These are phyloP conservation scores for Pseudocercospora fuligena DNA, from an alignment of 2,329 filamentous ascomycete species.

Conservation along the genomic window DNA sequence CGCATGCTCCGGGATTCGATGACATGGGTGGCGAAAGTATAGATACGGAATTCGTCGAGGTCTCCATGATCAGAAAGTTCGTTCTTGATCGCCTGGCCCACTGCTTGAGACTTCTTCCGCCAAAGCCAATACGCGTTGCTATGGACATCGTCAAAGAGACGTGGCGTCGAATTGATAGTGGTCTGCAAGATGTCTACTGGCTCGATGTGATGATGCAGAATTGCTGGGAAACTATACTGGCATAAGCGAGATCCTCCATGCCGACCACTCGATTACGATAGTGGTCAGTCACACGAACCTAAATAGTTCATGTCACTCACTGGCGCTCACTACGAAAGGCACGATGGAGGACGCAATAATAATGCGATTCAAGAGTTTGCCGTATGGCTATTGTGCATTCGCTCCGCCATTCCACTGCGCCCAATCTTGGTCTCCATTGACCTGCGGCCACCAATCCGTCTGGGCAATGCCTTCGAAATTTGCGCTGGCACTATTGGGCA, in stretches of 20 bases:
- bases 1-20: not conserved
- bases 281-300: too few species aligned
- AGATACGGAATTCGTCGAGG: constrained; percentile 22
- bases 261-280: not conserved
- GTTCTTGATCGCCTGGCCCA: constrained; percentile 26
- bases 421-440: constrained; percentile 22
- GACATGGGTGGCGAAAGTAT: constrained; percentile 12
- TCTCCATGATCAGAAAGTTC: constrained; percentile 30
- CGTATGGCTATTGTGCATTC: not conserved
- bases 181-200: constrained; percentile 56
- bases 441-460: constrained; percentile 25
- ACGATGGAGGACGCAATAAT: not conserved
- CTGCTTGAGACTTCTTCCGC: constrained; percentile 45
- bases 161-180: constrained; percentile 57
- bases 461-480: constrained; percentile 15
- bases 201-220: constrained; percentile 64
- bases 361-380: not conserved
- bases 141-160: constrained; percentile 58
- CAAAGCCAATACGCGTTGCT: constrained; percentile 58
- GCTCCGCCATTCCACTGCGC: constrained; percentile 20
- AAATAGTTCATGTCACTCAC: too few species aligned
- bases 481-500: constrained; percentile 20
- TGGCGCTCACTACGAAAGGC: not conserved
- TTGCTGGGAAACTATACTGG: constrained; percentile 63
- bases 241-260: constrained; percentile 35